Evolutionary conservation across 495 filamentous ascomycete species (phyloP).

Genomic region (Daldinia bambusicola): DNA sequence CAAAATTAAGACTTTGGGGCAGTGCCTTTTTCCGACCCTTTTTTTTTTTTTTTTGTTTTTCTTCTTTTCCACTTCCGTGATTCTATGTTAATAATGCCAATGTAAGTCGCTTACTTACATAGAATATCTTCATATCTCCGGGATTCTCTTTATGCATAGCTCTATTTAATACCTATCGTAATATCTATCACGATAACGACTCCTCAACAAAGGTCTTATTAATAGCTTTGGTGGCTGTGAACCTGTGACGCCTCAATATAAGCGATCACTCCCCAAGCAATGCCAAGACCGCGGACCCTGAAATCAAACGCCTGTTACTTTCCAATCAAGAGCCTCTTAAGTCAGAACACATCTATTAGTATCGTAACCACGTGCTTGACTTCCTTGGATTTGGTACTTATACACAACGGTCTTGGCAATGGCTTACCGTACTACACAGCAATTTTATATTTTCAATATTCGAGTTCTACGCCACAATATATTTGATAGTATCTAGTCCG

Average conservation of each 20-base stretch:
- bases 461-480: neutral
- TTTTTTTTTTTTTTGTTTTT: neutral
- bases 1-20: neutral
- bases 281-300: neutral
- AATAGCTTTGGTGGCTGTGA: neutral
- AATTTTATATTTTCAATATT: no score
- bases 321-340: conserved; percentile 6
- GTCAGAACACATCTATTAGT: neutral
- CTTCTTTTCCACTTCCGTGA: neutral
- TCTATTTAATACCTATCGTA: neutral
- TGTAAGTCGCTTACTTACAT: neutral
- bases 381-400: no score
- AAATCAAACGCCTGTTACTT: neutral
- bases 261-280: neutral
- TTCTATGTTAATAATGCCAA: neutral
- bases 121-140: neutral
- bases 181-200: neutral
- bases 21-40: neutral
- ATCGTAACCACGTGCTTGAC: no score
- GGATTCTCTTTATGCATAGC: neutral
- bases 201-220: conserved; percentile 3
- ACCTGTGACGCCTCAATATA: neutral
- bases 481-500: no score
- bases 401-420: no score
- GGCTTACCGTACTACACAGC: no score